Base-by-base conservation (phyloP, 129 eudicot species). In the Helichrysum umbraculigerum region DNA sequence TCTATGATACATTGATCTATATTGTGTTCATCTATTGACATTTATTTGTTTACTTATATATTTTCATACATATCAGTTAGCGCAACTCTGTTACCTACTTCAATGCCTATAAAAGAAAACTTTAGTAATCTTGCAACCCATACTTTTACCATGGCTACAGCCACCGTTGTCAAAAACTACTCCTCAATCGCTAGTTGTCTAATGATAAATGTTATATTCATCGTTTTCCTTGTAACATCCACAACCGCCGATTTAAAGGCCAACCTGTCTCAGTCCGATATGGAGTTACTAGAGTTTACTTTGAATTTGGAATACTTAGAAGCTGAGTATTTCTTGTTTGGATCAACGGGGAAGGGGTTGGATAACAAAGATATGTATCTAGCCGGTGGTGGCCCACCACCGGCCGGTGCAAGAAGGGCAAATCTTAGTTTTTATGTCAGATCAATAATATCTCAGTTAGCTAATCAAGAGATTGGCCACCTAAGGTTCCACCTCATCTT, bases 401-500 rank as follows among this genome's bases (percentile, higher is more conserved):
- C 96, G 0, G 4, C 85, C 12, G 96, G 96, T 0, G 85, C 64
- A 20, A 81, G 64, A 74, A 67, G 22, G 17, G 96, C 98, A 44
- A 68, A 69, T 3, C 92, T 92, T 21, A 84, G 81, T 61, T 86
- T 79, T 2, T n/a, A 81, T 22, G 68, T 78, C 1, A 81, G 52
- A 58, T 92, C 86, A 54, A 32, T 90, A 42, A 88, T 90, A 1
- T 66, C 89, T 58, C 94, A 92, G 32, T 92, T 92, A 42, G 94
- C 76, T 17, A 83, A 72, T 50, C 98, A 90, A 85, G 98, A 92
- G 80, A 64, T 90, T 68, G 98, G 96, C 1, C 95, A 93, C 71
- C 10, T 88, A 44, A 90, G 90, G 96, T 92, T 30, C 54, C n/a
- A 47, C 5, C 4, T 47, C 6, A 0, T 3, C 47, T 41, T 29